Conservation (phyloP, 1,139 yeast genomes). For the Geotrichum klebahnii region DNA sequence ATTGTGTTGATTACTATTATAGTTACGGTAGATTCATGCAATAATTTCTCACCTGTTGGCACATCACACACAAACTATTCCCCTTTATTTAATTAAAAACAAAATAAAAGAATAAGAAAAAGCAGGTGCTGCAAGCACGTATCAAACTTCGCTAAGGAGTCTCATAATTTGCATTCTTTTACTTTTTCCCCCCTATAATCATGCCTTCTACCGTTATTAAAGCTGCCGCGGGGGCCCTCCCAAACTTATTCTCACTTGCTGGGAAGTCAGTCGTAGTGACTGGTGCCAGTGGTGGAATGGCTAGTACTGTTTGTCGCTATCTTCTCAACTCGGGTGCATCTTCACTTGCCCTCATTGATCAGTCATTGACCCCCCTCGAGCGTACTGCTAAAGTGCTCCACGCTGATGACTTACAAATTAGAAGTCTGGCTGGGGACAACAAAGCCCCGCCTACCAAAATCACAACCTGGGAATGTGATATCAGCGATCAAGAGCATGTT, state of each 20-base stretch:
- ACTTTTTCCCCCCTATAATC: neutral
- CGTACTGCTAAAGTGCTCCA: slow-evolving; percentile 44
- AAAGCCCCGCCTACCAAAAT: slow-evolving; percentile 29
- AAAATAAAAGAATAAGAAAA: too few species aligned
- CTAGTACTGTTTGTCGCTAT: slow-evolving; percentile 48
- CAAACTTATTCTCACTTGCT: slow-evolving; percentile 45
- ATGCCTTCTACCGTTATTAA: neutral
- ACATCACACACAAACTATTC: too few species aligned
- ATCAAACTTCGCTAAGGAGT: too few species aligned
- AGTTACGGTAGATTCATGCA: too few species aligned
- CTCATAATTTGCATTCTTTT: neutral
- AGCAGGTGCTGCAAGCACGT: too few species aligned
- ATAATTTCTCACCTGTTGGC: too few species aligned
- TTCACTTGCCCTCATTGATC: slow-evolving; percentile 65
- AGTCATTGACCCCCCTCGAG: slow-evolving; percentile 54
- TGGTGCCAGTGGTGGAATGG: slow-evolving; percentile 82
- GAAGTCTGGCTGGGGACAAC: neutral
- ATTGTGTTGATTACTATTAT: too few species aligned
- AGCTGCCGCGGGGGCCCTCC: slow-evolving; percentile 4
- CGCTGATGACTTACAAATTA: slow-evolving; percentile 1
- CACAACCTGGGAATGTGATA: slow-evolving; percentile 72
- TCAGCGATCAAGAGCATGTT: slow-evolving; percentile 61
- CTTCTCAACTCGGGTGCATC: slow-evolving; percentile 32
- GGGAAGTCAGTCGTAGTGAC: slow-evolving; percentile 71
- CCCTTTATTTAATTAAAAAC: too few species aligned